A percentile compares a stretch with the other conserved stretches of the same genome.
These are phyloP conservation scores for Phaffia tasmanica DNA, from an alignment of 768 basidiomycete species.

Conservation along the genomic window DNA sequence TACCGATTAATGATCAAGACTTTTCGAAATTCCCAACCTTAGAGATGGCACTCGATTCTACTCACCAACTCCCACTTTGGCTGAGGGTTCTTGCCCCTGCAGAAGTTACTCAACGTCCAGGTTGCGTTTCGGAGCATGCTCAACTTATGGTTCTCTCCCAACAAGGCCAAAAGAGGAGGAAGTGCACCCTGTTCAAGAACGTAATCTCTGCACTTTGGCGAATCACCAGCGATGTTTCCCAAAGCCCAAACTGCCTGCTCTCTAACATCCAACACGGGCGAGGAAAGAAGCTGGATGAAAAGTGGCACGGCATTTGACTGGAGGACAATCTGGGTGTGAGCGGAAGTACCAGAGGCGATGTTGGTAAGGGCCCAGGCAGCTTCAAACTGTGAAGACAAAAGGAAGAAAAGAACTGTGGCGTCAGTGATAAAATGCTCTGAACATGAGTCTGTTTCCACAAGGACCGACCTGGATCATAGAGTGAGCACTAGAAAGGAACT, in stretches of 20 bases:
- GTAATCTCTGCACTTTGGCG: conserved; percentile 91
- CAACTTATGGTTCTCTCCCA: conserved; percentile 95
- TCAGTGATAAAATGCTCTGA: neutral
- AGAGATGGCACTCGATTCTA: conserved; percentile 19
- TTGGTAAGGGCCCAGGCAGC: conserved; percentile 97
- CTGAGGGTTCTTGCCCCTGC: conserved; percentile 93
- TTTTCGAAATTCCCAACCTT: neutral
- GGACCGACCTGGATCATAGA: conserved; percentile 43
- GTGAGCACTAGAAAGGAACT: conserved; percentile 59
- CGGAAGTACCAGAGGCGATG: conserved; percentile 94
- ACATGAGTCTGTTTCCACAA: neutral
- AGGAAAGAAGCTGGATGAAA: conserved; percentile 91
- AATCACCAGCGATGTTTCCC: conserved; percentile 98
- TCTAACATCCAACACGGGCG: conserved; percentile 86
- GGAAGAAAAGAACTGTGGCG: neutral
- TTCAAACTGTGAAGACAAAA: conserved; percentile 55
- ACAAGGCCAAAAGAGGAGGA: conserved; percentile 66
- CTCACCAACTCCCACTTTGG: conserved; percentile 93
- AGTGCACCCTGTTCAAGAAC: conserved; percentile 88
- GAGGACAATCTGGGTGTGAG: conserved; percentile 97
- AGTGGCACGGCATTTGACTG: conserved; percentile 85
- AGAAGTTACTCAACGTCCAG: conserved; percentile 99
- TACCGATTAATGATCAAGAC: neutral
- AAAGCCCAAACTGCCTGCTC: conserved; percentile 99
- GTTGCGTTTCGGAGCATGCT: conserved; percentile 96